Conservation (phyloP, 768 basidiomycete genomes). For the Rhodotorula graminis region DNA sequence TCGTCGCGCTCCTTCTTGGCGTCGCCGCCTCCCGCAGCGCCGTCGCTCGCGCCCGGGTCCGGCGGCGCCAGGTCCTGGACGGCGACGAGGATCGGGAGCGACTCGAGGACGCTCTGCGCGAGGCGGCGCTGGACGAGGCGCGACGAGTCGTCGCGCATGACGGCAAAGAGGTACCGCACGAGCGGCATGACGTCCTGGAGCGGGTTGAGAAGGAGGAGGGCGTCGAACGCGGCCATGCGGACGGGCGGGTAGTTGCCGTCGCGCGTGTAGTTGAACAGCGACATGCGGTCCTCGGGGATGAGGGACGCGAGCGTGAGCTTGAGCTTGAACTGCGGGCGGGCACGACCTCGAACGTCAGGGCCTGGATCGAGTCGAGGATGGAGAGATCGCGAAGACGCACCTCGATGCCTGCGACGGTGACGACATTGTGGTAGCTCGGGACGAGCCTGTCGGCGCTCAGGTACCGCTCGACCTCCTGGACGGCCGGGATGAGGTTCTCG, state of each 20-base stretch:
- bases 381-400: conserved; percentile 50
- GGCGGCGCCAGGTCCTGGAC: conserved; percentile 74
- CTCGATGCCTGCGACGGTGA: conserved; percentile 85
- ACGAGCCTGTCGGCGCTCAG: conserved; percentile 91
- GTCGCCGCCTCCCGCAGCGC: conserved; percentile 48
- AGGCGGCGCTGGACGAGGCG: conserved; percentile 78
- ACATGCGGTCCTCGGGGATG: conserved; percentile 66
- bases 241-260: conserved; percentile 93
- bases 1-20: conserved; percentile 58
- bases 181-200: conserved; percentile 63
- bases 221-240: conserved; percentile 88
- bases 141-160: conserved; percentile 80
- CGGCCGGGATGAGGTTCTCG: conserved; percentile 61
- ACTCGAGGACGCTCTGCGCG: conserved; percentile 75
- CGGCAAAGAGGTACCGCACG: conserved; percentile 79
- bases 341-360: conserved; percentile 26
- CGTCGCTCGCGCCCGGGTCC: conserved; percentile 50
- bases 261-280: conserved; percentile 82
- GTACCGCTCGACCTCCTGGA: conserved; percentile 81
- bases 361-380: accelerated
- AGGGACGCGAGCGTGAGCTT: conserved; percentile 70
- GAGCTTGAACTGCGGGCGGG: conserved; percentile 64
- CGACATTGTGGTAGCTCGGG: conserved; percentile 87
- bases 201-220: conserved; percentile 74
- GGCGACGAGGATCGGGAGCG: conserved; percentile 74